Evolutionary conservation across 441 rosid species (phyloP).

Genomic region (Kokia cookei): DNA sequence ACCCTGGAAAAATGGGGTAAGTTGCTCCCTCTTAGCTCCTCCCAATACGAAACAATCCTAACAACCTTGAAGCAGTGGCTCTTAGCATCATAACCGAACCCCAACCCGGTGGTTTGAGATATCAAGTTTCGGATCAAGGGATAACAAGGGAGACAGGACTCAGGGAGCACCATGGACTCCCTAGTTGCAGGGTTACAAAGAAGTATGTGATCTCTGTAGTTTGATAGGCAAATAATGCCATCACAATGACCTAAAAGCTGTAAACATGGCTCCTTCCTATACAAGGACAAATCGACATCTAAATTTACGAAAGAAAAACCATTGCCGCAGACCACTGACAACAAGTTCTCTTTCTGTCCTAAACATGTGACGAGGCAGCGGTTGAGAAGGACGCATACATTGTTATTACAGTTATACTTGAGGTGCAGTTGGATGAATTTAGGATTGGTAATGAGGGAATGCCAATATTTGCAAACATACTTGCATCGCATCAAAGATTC

Average conservation of each 20-base stretch:
- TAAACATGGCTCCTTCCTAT: constrained; percentile 1
- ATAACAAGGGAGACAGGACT: neutral
- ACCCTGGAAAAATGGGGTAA: constrained; percentile 1
- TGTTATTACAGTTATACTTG: neutral
- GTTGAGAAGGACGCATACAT: constrained; percentile 3
- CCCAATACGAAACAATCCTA: constrained; percentile 1
- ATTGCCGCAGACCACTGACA: neutral
- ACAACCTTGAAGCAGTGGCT: neutral
- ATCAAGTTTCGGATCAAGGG: neutral
- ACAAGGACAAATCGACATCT: constrained; percentile 3
- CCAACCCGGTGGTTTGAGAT: neutral
- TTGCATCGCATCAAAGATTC: constrained; percentile 8
- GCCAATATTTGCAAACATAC: constrained; percentile 2
- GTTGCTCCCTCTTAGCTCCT: neutral
- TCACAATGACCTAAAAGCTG: constrained; percentile 6
- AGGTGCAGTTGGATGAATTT: constrained; percentile 8
- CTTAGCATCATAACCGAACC: constrained; percentile 3
- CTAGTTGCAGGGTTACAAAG: constrained; percentile 5
- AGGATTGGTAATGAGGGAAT: neutral
- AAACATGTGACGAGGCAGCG: constrained; percentile 4
- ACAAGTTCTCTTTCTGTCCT: neutral
- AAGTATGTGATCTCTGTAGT: constrained; percentile 5
- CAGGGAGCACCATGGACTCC: constrained; percentile 1
- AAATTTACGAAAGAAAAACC: neutral
- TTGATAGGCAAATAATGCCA: constrained; percentile 4